Conservation (phyloP, 169 alveolate genomes). For the Eimeria maxima region DNA sequence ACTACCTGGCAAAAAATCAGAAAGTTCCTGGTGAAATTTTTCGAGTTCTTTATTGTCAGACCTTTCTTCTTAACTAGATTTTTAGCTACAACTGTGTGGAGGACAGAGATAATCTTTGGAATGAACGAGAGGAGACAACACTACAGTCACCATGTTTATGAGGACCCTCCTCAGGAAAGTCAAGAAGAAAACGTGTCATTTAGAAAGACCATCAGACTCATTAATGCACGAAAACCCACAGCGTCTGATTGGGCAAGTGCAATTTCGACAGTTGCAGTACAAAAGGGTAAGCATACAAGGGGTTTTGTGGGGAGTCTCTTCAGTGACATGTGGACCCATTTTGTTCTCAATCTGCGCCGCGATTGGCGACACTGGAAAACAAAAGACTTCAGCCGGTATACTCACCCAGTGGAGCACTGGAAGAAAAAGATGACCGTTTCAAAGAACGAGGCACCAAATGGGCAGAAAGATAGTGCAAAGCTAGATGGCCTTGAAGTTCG, state of each 20-base stretch:
- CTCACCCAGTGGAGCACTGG: conserved; percentile 73
- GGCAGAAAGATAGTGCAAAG: not conserved
- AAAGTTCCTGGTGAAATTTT: not conserved
- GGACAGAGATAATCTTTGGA: conserved; percentile 77
- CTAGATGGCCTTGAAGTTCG: conserved; percentile 63
- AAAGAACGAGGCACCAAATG: not conserved
- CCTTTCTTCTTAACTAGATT: conserved; percentile 68
- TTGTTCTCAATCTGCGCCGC: conserved; percentile 50
- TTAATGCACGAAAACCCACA: conserved; percentile 46
- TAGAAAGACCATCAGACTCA: conserved; percentile 33
- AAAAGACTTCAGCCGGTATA: conserved; percentile 22
- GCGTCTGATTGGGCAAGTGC: conserved; percentile 67
- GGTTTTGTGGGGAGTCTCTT: conserved; percentile 55
- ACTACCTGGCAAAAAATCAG: conserved; percentile 14
- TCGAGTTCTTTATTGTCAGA: conserved; percentile 55
- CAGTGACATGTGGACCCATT: conserved; percentile 49
- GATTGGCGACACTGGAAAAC: conserved; percentile 70
- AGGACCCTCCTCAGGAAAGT: conserved; percentile 3
- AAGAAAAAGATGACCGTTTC: not conserved
- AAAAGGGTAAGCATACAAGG: conserved; percentile 13
- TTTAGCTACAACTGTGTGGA: conserved; percentile 66
- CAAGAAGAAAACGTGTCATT: not conserved
- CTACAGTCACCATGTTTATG: conserved; percentile 42
- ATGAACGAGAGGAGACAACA: conserved; percentile 69
- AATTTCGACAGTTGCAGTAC: conserved; percentile 57